These are phyloP conservation scores for Onygena corvina DNA, from an alignment of 2,329 filamentous ascomycete species.

Conservation along the genomic window DNA sequence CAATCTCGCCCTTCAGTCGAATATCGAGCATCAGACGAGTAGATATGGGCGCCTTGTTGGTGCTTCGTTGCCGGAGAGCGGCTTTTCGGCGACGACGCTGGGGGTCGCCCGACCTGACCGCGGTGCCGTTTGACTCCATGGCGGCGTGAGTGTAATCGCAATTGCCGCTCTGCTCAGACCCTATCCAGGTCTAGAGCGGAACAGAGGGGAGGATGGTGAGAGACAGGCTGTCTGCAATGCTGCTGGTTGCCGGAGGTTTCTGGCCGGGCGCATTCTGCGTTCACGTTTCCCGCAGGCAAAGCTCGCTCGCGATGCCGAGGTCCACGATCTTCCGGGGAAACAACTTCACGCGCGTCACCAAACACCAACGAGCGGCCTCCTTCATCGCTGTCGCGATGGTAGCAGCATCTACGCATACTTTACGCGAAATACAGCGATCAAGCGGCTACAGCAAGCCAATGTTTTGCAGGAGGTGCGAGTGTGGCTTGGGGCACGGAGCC, in stretches of 20 bases:
- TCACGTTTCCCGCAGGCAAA: not conserved
- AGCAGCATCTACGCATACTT: no score
- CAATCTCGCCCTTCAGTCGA: slow-evolving; percentile 71
- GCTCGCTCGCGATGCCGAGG: slow-evolving; percentile 5
- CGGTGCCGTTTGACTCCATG: slow-evolving; percentile 1
- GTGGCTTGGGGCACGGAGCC: no score
- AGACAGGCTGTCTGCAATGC: not conserved
- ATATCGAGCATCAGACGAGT: slow-evolving; percentile 76
- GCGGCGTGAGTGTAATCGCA: not conserved
- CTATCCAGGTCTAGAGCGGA: slow-evolving; percentile 1
- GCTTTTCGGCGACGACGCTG: slow-evolving; percentile 8
- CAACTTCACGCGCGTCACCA: not conserved
- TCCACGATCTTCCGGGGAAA: not conserved
- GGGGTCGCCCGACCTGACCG: not conserved
- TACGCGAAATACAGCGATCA: no score
- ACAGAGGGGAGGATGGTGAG: not conserved
- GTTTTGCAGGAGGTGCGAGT: no score
- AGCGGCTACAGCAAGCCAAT: no score
- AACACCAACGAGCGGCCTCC: not conserved
- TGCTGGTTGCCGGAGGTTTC: not conserved
- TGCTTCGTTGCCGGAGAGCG: slow-evolving; percentile 7
- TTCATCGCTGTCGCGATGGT: no score
- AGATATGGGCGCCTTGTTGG: slow-evolving; percentile 49
- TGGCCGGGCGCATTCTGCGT: not conserved
- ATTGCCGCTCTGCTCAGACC: not conserved